Base-by-base conservation (phyloP, 768 basidiomycete genomes). In the Pisolithus albus region DNA sequence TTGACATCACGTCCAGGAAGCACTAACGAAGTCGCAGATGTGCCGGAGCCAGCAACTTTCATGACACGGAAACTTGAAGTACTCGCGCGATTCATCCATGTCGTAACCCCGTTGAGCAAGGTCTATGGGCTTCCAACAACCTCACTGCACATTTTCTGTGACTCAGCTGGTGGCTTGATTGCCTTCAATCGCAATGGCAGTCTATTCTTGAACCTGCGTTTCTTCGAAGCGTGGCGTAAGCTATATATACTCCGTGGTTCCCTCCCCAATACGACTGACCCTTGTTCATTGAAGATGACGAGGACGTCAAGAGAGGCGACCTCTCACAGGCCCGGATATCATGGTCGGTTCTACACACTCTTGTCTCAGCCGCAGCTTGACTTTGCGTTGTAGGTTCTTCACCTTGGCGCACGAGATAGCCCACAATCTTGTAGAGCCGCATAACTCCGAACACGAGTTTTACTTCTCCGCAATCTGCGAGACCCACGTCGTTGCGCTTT, bases 381-480 rank as follows among this genome's bases (percentile, higher is more conserved):
- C 8, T 36, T 21, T 23, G 16, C 21, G 32, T 4, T 19, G 7
- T 56, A 87, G 88, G 88, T 99, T 86, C 67, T 91, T 94, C 61
- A 85, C 88, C 1, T 75, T 96, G 13, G 92, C 94, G 0, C 95
- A 96, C 64, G 92, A 92, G 62, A 88, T 92, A 57, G 90, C 90
- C 8, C 93, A 97, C 68, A 97, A 95, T 61, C 72, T 96, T 2
- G 85, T 94, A 15, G 76, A 82, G 39, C 79, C 82, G 0, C 94
- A 96, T 60, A 93, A 95, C 64, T 84, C 89, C 1, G 86, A 93
- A 62, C 93, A 95, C 57, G 91, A 92, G 56, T 97, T 96, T 66
- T 96, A 91, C 66, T 93, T 95, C 61, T 91, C 91, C 26, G 83
- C 88, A 6, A 87, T 97, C 18, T 89, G 88, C 56, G 90, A 96